These are phyloP conservation scores for Nakazawaea siamensis DNA, from an alignment of 805 yeast species.

Conservation along the genomic window DNA sequence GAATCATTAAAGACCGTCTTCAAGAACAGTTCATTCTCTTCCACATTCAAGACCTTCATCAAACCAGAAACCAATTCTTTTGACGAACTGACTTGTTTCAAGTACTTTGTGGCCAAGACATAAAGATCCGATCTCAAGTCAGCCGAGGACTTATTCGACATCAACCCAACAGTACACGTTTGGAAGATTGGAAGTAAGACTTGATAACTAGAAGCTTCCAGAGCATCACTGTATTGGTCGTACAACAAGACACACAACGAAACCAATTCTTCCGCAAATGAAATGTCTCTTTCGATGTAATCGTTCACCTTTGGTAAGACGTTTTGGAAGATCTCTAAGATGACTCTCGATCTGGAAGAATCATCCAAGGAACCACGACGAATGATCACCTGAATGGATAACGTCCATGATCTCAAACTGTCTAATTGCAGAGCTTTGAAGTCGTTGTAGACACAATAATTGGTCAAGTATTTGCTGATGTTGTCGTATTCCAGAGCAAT, in stretches of 20 bases:
- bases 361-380: conserved; percentile 47
- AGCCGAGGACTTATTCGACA: conserved; percentile 60
- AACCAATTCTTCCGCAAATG: conserved; percentile 68
- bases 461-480: conserved; percentile 31
- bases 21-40: conserved; percentile 37
- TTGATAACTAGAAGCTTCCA: conserved; percentile 19
- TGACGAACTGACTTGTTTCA: conserved; percentile 40
- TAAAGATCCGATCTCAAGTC: conserved; percentile 73
- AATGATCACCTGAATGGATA: conserved; percentile 64
- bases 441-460: conserved; percentile 35
- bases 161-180: conserved; percentile 66
- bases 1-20: conserved; percentile 71
- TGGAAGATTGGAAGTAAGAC: conserved; percentile 64
- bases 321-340: conserved; percentile 68
- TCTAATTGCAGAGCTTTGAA: conserved; percentile 47
- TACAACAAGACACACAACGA: conserved; percentile 67
- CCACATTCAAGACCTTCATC: conserved; percentile 50
- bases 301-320: conserved; percentile 71
- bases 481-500: conserved; percentile 15
- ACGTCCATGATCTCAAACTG: conserved; percentile 77
- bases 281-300: conserved; percentile 57
- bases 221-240: conserved; percentile 48
- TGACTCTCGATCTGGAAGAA: conserved; percentile 46
- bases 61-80: conserved; percentile 36
- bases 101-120: conserved; percentile 57